Evolutionary conservation across 148 eudicot species (phyloP), one percentile per base, ranked within the genome.

Genomic region (Suaeda aralocaspica): DNA sequence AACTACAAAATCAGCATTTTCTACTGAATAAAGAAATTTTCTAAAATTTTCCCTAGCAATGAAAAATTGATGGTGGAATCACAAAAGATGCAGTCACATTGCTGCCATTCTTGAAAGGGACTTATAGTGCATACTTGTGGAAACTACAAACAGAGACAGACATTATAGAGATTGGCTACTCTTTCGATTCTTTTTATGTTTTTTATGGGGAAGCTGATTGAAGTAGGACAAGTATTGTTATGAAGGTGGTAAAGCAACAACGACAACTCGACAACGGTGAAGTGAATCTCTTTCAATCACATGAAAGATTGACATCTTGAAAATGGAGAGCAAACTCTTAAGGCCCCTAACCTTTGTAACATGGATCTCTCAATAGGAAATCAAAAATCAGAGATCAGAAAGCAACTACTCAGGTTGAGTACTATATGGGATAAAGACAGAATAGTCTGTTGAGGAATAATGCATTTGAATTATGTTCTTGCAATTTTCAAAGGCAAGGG

Each of bases 81-180:
- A 48, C 67, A 71, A 45, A 64, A 53, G 57, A 69, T 49, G 70
- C 53, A 72, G 56, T 70, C 22, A 59, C 46, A 29, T 46, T 49
- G 59, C 63, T 46, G 70, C 59, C 71, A 59, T 76, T 74, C 72
- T 68, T 29, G 70, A 84, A 77, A 76, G 76, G 25, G 82, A 84
- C 82, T 77, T 70, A 28, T 61, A 31, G 9, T 56, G 51, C 18
- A 33, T 49, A 65, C 79, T 74, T 85, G 74, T 71, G 65, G 42
- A 61, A 70, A 66, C 72, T 69, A 65, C 67, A 22, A 71, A 78
- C 82, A 67, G 50, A 31, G 83, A 79, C 71, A 72, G 82, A 68
- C n/a, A n/a, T n/a, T n/a, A n/a, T 65, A 72, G 49, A 70, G 41
- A 67, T 65, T 66, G 46, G 13, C 49, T 67, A 24, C 53, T 60